Evolutionary conservation across 1,139 yeast species (phyloP).

Genomic region (Yamadazyma sp.): DNA sequence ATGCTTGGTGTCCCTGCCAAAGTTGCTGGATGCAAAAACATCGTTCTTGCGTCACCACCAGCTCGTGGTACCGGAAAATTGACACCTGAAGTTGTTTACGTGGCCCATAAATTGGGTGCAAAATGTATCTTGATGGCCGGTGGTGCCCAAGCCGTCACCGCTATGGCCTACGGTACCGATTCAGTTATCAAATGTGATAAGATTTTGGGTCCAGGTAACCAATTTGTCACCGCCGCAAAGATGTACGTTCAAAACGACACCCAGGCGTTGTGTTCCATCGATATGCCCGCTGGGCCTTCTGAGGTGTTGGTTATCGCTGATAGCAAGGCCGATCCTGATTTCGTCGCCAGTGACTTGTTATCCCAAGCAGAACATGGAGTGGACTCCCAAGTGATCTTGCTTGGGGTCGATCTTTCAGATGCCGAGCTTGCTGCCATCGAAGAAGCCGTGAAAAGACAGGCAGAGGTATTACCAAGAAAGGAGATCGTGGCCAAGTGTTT

Average conservation of each 20-base stretch:
- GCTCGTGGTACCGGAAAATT: conserved; percentile 84
- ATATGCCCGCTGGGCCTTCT: conserved; percentile 99
- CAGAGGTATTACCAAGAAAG: conserved; percentile 83
- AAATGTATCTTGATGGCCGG: conserved; percentile 90
- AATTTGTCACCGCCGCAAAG: conserved; percentile 98
- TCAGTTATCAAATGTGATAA: conserved; percentile 91
- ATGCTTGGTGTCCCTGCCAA: conserved; percentile 99
- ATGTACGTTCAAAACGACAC: conserved; percentile 97
- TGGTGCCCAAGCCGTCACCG: conserved; percentile 98
- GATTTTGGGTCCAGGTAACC: conserved; percentile 98
- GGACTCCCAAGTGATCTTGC: conserved; percentile 92
- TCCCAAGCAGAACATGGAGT: conserved; percentile 99
- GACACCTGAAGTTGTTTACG: conserved; percentile 97
- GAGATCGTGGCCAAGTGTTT: conserved; percentile 91
- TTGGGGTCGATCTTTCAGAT: conserved; percentile 72
- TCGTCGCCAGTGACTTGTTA: conserved; percentile 90
- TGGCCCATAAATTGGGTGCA: conserved; percentile 95
- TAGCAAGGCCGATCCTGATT: conserved; percentile 82
- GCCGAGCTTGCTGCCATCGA: conserved; percentile 68
- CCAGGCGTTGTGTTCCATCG: conserved; percentile 90
- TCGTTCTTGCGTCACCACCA: conserved; percentile 97
- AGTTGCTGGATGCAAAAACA: conserved; percentile 95
- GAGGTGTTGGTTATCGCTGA: conserved; percentile 96
- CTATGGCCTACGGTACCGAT: conserved; percentile 97
- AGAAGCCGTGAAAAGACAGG: conserved; percentile 80